These are phyloP conservation scores for Bipolaris oryzae DNA, from an alignment of 2,329 filamentous ascomycete genomes.

Conservation along the genomic window DNA sequence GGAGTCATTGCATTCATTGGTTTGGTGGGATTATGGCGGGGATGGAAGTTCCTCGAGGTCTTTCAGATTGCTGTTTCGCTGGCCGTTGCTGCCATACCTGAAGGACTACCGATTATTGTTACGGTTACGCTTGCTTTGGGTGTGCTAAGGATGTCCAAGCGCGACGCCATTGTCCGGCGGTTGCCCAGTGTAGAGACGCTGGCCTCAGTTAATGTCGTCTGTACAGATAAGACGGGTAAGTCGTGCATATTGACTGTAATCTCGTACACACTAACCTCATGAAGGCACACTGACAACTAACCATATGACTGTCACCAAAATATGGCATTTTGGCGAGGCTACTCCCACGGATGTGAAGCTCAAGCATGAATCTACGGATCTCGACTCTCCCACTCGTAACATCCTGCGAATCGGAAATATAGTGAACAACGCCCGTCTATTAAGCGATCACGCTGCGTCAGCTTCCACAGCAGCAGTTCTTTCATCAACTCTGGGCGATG, in stretches of 20 bases:
- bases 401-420: conserved; percentile 94
- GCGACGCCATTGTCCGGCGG: conserved; percentile 92
- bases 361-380: conserved; percentile 59
- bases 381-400: conserved; percentile 75
- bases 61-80: conserved; percentile 98
- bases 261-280: conserved; percentile 2
- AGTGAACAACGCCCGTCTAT: conserved; percentile 88
- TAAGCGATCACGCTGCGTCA: conserved; percentile 72
- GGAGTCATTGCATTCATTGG: conserved; percentile 93
- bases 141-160: conserved; percentile 93
- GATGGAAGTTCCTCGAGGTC: conserved; percentile 87
- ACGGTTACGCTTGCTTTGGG: conserved; percentile 95
- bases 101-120: conserved; percentile 96
- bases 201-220: conserved; percentile 99
- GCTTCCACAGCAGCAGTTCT: conserved; percentile 78
- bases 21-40: conserved; percentile 85
- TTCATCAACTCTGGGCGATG: conserved; percentile 77
- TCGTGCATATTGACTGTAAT: not conserved
- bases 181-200: conserved; percentile 97
- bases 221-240: conserved; percentile 91
- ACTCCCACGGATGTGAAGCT: conserved; percentile 63
- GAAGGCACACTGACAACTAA: conserved; percentile 90
- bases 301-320: conserved; percentile 95
- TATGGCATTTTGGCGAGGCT: conserved; percentile 86
- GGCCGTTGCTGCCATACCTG: conserved; percentile 93